phyloP scores from a whole-genome alignment of 192 early-diverging fungal genomes.

The Coemansia reversa region DNA sequence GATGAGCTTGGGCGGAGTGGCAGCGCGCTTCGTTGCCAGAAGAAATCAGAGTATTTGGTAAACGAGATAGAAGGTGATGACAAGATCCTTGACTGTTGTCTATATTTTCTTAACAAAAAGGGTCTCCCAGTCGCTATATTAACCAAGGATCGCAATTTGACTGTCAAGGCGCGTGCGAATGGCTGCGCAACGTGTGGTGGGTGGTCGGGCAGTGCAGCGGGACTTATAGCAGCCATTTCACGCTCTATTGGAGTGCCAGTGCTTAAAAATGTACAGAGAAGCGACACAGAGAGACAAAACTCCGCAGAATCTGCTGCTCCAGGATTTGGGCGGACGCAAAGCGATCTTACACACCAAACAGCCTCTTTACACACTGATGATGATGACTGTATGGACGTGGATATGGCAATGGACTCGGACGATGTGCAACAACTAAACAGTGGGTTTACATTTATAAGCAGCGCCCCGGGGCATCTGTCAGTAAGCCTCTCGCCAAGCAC shows the following conservation, averaged over 20 bases:
- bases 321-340: not conserved
- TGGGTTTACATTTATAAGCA: not conserved
- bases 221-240: conserved; percentile 20
- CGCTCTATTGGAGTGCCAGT: conserved; percentile 1
- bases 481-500: not conserved
- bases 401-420: conserved; percentile 9
- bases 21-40: conserved; percentile 39
- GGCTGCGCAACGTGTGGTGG: conserved; percentile 39
- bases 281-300: not conserved
- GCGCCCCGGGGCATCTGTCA: not conserved
- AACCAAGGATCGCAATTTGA: conserved; percentile 37
- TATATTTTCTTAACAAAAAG: conserved; percentile 37
- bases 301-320: not conserved
- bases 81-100: conserved; percentile 47
- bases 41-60: conserved; percentile 36
- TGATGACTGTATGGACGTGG: conserved; percentile 20
- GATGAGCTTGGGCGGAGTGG: conserved; percentile 14
- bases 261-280: not conserved
- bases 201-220: conserved; percentile 11
- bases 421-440: not conserved
- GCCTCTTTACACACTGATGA: not conserved
- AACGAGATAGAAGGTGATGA: conserved; percentile 32
- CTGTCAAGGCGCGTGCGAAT: conserved; percentile 39
- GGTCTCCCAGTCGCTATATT: conserved; percentile 36
- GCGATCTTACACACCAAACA: not conserved